Conservation (phyloP, 108 stramenopile species). For the Chaetoceros tenuissimus region DNA sequence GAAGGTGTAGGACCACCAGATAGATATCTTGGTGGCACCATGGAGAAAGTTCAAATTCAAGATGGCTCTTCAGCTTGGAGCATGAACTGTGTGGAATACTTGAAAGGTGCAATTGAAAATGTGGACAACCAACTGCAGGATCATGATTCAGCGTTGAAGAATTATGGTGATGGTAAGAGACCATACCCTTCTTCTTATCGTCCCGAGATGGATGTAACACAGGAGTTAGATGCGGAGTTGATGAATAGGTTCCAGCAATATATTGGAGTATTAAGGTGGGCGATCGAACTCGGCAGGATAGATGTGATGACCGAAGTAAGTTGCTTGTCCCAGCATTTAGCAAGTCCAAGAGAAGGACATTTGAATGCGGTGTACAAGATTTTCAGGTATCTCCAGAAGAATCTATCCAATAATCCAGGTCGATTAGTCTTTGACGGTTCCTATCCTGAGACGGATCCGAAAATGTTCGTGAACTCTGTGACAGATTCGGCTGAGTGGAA, state of each 20-base stretch:
- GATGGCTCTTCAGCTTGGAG: slow-evolving; percentile 8
- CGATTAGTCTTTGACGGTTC: too few relatives aligned
- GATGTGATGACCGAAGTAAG: slow-evolving; percentile 26
- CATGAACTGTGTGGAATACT: slow-evolving; percentile 14
- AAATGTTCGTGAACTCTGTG: too few relatives aligned
- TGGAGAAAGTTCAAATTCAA: background rate
- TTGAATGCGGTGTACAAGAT: slow-evolving; percentile 22
- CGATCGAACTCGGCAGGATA: too few relatives aligned
- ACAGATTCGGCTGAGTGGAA: too few relatives aligned
- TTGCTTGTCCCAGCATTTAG: slow-evolving; percentile 22
- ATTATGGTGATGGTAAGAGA: background rate
- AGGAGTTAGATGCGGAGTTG: slow-evolving; percentile 5
- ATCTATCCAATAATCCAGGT: too few relatives aligned
- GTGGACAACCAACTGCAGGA: slow-evolving; percentile 15
- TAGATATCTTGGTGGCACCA: slow-evolving; percentile 16
- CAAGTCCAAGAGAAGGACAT: slow-evolving; percentile 34
- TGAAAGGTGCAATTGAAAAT: slow-evolving; percentile 25
- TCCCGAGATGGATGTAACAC: slow-evolving; percentile 13
- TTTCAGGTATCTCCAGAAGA: slow-evolving; percentile 26
- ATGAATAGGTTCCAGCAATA: slow-evolving; percentile 13
- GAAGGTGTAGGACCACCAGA: slow-evolving; percentile 25
- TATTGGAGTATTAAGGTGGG: slow-evolving; percentile 23
- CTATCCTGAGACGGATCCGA: too few relatives aligned
- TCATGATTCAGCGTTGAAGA: background rate
- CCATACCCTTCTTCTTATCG: slow-evolving; percentile 9